Base-by-base conservation (phyloP, 768 basidiomycete species). In the Nevesoporus exiguus region DNA sequence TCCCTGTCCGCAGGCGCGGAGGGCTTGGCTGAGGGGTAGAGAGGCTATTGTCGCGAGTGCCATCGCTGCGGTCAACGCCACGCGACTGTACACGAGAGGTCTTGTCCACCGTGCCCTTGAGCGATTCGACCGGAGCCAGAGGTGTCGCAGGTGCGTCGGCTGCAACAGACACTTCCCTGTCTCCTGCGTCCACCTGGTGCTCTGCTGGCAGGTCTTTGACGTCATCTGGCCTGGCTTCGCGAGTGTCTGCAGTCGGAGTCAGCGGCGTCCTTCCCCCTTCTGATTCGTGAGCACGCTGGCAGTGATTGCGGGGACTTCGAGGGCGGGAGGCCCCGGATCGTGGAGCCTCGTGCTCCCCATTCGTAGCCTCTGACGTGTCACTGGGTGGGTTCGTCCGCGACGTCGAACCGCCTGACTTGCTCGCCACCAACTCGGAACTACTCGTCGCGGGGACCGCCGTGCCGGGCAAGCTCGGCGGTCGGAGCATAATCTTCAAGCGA, bases 401-500 rank as follows among this genome's bases (percentile, higher is more conserved):
- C 27, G 13, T 21, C 19, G 27, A 40, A 13, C n/a, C 4, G 34
- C 46, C 24, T 10, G 31, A 22, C 1, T 47, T 11, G 4, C 2
- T 34, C 19, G n/a, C 31, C 22, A 15, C 19, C 44, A 42, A n/a
- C 10, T n/a, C 37, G 7, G 51, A n/a, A 27, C 46, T 9, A 2
- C 41, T 47, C 22, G 25, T 17, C 15, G 9, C 7, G 17, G 30
- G 7, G 11, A 9, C 37, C 19, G 22, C 36, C 5, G 40, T 19
- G 27, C 39, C n/a, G 0, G 25, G 27, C 4, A 21, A 24, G 3
- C 13, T 19, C 36, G 3, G 24, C 7, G 29, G 17, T 37, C 55
- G 62, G 22, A 55, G 24, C 27, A 2, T 44, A 34, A 57, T 45
- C 17, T 21, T 59, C 42, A 57, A 33, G 27, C 45, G 33, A 22